A percentile compares a stretch with the other conserved stretches of the same genome.
Conservation (phyloP, 305 asterid species). For the Fraxinus floribunda region DNA sequence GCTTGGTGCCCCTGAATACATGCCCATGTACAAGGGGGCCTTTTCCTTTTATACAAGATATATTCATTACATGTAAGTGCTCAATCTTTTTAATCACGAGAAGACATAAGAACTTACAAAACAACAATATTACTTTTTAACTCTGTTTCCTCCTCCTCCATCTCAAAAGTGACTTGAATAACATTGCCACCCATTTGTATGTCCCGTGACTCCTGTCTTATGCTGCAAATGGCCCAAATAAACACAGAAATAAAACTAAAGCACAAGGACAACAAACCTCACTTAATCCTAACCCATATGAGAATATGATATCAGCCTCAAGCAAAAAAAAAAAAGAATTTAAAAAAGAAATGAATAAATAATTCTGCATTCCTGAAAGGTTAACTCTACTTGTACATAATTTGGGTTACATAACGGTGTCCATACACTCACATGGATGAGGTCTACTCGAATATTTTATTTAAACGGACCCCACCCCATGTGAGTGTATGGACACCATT, state of each 20-base stretch:
- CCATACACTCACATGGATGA: too few relatives aligned
- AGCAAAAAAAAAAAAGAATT: background rate
- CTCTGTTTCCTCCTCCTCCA: background rate
- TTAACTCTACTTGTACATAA: too few relatives aligned
- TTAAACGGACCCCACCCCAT: too few relatives aligned
- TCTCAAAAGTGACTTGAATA: background rate
- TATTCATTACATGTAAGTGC: background rate
- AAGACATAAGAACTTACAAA: background rate
- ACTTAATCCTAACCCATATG: background rate
- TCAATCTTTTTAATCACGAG: background rate
- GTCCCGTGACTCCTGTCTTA: background rate
- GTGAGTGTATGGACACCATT: too few relatives aligned
- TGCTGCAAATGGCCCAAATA: background rate
- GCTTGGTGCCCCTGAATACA: too few relatives aligned
- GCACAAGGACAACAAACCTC: background rate
- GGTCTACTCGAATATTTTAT: too few relatives aligned
- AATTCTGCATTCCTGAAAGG: background rate
- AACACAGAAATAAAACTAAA: background rate
- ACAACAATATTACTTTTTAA: background rate
- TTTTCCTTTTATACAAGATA: background rate
- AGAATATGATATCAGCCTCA: background rate
- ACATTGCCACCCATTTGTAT: background rate
- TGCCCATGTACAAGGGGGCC: too few relatives aligned
- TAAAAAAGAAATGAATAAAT: background rate
- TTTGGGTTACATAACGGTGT: too few relatives aligned